phyloP scores from a whole-genome alignment of 73 alveolate genomes.

The Strombidium stylifer region DNA sequence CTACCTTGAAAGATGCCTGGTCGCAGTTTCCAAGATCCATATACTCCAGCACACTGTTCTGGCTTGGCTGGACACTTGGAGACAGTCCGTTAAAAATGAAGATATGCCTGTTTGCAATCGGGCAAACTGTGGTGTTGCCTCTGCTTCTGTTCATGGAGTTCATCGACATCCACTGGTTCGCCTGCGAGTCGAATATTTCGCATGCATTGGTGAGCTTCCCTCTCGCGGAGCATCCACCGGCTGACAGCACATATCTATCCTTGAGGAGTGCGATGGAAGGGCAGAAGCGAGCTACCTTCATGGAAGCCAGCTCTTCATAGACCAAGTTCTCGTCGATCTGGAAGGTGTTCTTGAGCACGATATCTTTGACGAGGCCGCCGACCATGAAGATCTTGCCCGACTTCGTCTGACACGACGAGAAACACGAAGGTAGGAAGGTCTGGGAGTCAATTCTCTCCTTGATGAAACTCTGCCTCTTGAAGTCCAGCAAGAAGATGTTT shows the following conservation, averaged over 20 bases:
- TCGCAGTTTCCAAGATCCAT: too few species aligned
- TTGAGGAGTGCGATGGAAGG: background rate
- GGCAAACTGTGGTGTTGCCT: constrained; percentile 16
- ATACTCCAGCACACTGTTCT: too few species aligned
- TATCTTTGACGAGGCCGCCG: constrained; percentile 18
- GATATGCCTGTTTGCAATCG: constrained; percentile 7
- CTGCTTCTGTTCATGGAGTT: background rate
- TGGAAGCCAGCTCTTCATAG: constrained; percentile 16
- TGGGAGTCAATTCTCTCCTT: background rate
- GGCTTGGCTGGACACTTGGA: too few species aligned
- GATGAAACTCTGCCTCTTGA: constrained; percentile 19
- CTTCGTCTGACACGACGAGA: background rate
- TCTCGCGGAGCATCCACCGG: constrained; percentile 13
- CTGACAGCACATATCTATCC: constrained; percentile 21
- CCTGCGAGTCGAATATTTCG: constrained; percentile 8
- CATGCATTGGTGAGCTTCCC: background rate
- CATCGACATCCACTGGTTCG: constrained; percentile 29
- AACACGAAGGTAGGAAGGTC: constrained; percentile 15
- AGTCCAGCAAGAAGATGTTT: constrained; percentile 22
- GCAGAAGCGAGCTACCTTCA: constrained; percentile 17
- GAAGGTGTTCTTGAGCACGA: constrained; percentile 25
- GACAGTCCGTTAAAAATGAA: constrained; percentile 26
- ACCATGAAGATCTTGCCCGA: constrained; percentile 13
- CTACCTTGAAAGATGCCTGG: too few species aligned
- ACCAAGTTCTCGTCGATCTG: constrained; percentile 26